Percentiles rank a stretch among this genome's conserved stretches.
Evolutionary conservation across 1,284 basidiomycete genomes (phyloP).

Genomic region (Pyrrhoderma noxium): DNA sequence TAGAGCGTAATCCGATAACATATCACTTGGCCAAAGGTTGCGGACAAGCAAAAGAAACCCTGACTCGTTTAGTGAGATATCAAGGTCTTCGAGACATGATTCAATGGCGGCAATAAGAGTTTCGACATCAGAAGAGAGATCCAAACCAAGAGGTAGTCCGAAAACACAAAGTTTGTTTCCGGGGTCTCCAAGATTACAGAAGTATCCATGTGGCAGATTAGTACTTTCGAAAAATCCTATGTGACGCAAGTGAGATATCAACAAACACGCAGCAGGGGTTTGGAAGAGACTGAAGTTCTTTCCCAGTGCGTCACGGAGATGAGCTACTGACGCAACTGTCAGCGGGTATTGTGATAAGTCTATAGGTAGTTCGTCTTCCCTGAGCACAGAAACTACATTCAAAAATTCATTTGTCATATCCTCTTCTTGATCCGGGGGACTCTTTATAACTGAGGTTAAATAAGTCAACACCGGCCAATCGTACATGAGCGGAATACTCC

Average conservation of each 20-base stretch:
- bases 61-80: constrained; percentile 66
- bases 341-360: constrained; percentile 40
- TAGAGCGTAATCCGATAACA: constrained; percentile 59
- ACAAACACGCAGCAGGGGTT: constrained; percentile 42
- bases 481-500: constrained; percentile 42
- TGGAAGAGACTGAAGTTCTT: constrained; percentile 49
- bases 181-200: constrained; percentile 28
- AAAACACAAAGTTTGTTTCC: constrained; percentile 44
- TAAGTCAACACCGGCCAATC: constrained; percentile 60
- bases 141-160: constrained; percentile 61
- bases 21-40: constrained; percentile 64
- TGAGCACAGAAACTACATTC: constrained; percentile 31
- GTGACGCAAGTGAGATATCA: constrained; percentile 54
- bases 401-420: constrained; percentile 37
- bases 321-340: constrained; percentile 50
- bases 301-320: constrained; percentile 56
- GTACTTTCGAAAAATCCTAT: constrained; percentile 52
- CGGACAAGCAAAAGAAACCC: constrained; percentile 58
- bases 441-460: constrained; percentile 48
- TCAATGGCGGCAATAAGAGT: constrained; percentile 66
- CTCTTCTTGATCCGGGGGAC: constrained; percentile 30
- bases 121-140: constrained; percentile 66
- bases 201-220: constrained; percentile 33
- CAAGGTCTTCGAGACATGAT: constrained; percentile 58
- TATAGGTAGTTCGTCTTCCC: constrained; percentile 16